Conservation (phyloP, 441 rosid species). For the Gossypium gossypioides region DNA sequence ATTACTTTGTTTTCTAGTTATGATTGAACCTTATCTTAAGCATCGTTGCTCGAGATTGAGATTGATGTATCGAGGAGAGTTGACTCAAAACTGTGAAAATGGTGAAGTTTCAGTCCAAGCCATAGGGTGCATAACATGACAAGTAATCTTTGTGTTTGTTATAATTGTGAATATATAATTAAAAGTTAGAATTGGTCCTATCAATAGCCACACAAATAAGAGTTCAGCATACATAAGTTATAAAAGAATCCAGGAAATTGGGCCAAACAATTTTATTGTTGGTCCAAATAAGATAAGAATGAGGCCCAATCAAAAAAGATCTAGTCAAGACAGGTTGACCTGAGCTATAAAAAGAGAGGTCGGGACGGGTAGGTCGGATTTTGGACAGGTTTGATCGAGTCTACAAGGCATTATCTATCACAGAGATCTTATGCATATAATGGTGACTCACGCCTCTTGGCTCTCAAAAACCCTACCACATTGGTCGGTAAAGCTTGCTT, state of each 20-base stretch:
- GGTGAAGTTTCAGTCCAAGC: neutral
- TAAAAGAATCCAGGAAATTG: neutral
- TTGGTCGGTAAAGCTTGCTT: constrained; percentile 14
- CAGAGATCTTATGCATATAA: neutral
- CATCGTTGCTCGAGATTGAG: constrained; percentile 10
- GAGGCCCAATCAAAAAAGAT: neutral
- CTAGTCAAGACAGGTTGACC: too few species aligned
- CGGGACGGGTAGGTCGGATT: neutral
- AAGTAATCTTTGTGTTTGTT: too few species aligned
- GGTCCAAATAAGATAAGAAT: neutral
- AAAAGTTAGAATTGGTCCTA: too few species aligned
- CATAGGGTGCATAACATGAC: too few species aligned
- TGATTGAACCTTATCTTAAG: neutral
- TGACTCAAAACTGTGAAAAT: constrained; percentile 9
- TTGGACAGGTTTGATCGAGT: neutral
- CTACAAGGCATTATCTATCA: neutral
- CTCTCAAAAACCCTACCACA: constrained; percentile 20
- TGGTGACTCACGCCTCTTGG: neutral
- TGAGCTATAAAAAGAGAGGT: neutral
- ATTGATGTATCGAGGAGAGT: neutral
- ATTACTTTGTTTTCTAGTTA: neutral
- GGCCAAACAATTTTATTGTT: neutral
- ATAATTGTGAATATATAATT: too few species aligned
- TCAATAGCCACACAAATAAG: too few species aligned
- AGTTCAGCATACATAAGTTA: too few species aligned